Evolutionary conservation across 129 eudicot species (phyloP), one percentile per base, ranked within the genome.

Genomic region (Mikania micrantha): DNA sequence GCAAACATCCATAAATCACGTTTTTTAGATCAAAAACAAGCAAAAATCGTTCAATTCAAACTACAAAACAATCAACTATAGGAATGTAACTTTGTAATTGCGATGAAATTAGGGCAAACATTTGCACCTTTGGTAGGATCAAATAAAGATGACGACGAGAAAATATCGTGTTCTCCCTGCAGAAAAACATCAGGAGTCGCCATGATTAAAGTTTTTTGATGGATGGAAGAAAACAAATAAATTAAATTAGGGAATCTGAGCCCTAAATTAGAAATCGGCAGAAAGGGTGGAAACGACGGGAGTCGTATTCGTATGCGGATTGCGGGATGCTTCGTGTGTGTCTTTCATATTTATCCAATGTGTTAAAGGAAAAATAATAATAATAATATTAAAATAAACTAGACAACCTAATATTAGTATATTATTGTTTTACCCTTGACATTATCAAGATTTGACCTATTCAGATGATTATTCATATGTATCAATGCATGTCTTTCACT

Each of bases 111-210:
- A 59, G 66, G 61, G 54, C 35, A 38, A 76, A 79, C 39, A 13
- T 35, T 9, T 66, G 63, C 38, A 86, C 90, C 86, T 78, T 86
- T 82, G 67, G 68, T 40, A 56, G 50, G 71, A 28, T 80, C 85
- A 60, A 82, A 80, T 53, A 77, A 68, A 74, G 83, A 70, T 21
- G 82, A 10, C 11, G 69, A 80, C 47, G 76, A 69, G 66, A 80
- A 68, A 24, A 80, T 68, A 68, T 82, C 88, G 56, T 73, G 77
- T 20, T 86, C 82, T 32, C 73, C 76, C 64, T 69, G 85, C 77
- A 85, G 69, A 48, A 44, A 68, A 22, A 87, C 81, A 32, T 77
- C 86, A 7, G 86, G 81, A 11, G 87, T 72, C 32, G 92, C 97
- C 97, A 90, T 90, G 87, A 69, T 80, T 82, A 73, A 38, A 60